Percentiles rank a stretch among this genome's conserved stretches.
Evolutionary conservation across 2,329 filamentous ascomycete genomes (phyloP).

Genomic region (Zymoseptoria brevis): DNA sequence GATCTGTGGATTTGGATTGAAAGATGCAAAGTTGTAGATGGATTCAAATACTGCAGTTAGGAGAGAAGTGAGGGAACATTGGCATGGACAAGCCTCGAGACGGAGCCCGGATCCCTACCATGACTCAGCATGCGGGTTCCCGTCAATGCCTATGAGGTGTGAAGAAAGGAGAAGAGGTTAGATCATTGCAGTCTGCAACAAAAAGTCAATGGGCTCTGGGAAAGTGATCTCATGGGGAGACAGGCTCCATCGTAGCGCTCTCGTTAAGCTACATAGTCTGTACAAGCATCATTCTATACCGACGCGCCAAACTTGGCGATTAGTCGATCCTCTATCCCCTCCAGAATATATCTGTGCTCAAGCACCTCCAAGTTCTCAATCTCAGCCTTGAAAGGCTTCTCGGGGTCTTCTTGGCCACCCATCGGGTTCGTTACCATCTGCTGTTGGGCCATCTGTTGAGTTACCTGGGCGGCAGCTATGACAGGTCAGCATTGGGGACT

Average conservation of each 20-base stretch:
- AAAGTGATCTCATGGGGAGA: background rate
- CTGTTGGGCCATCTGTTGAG: constrained; percentile 62
- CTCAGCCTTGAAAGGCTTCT: constrained; percentile 89
- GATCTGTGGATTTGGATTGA: background rate
- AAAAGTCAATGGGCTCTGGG: too few species aligned
- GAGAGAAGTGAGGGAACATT: too few species aligned
- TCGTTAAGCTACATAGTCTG: background rate
- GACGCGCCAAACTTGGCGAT: constrained; percentile 39
- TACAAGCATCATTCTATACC: constrained; percentile 6
- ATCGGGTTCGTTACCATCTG: constrained; percentile 66
- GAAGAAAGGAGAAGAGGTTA: background rate
- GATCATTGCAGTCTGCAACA: background rate
- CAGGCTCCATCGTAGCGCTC: background rate
- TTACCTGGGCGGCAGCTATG: constrained; percentile 80
- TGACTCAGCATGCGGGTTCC: background rate
- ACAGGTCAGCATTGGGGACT: background rate
- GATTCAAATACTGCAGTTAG: too few species aligned
- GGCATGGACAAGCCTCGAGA: background rate
- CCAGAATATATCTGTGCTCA: constrained; percentile 85
- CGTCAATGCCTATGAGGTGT: background rate
- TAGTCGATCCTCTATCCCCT: constrained; percentile 78
- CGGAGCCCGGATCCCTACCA: background rate
- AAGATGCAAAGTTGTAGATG: background rate
- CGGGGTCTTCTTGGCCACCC: constrained; percentile 83
- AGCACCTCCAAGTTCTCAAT: constrained; percentile 93